Evolutionary conservation across 2,329 filamentous ascomycete species (phyloP), one percentile per base, ranked within the genome.

Genomic region (Apiospora saccharicola): DNA sequence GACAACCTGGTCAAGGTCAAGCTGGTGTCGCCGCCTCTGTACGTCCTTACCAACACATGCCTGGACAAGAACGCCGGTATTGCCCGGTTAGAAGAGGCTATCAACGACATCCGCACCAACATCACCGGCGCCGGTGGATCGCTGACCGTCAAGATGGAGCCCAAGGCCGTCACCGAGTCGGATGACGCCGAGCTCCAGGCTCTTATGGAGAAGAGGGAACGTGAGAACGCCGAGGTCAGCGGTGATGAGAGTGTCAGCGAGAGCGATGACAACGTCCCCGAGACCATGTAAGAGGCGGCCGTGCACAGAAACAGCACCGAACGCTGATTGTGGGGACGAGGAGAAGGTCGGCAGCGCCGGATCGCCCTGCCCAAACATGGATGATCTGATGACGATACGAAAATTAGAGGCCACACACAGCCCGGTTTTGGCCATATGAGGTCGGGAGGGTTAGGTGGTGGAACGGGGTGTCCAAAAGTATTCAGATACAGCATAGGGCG

Each of bases 151-250:
- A 98, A 97, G 91, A 99, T 99, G 96, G 95, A 96, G 79, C 96
- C 96, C 77, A 98, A 98, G 91, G 96, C 97, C 5, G 96, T 99
- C 74, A 99, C 96, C 1, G 97, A 98, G 89, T 97, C 95, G 83
- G 97, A 99, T 80, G 96, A 99, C 81, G 96, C 96, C 37, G 95
- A 98, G 85, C 88, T 99, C 76, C 95, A 98, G 83, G 96, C 96
- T 70, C 90, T 99, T 76, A 99, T 99, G 96, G 96, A 98, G 89
- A 98, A 98, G 92, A 92, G 94, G 77, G 96, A 98, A 88, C 92
- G 94, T 76, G 96, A 98, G 90, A 99, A 99, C 85, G 94, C 94
- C 82, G 94, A 99, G 83, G 94, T 99, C 80, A 98, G 95, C 83
- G 96, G 96, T 80, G 97, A 99, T 82, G 96, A 99, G 88, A 96